phyloP scores from a whole-genome alignment of 1,139 yeast species.

The Blastobotrys indianensis region DNA sequence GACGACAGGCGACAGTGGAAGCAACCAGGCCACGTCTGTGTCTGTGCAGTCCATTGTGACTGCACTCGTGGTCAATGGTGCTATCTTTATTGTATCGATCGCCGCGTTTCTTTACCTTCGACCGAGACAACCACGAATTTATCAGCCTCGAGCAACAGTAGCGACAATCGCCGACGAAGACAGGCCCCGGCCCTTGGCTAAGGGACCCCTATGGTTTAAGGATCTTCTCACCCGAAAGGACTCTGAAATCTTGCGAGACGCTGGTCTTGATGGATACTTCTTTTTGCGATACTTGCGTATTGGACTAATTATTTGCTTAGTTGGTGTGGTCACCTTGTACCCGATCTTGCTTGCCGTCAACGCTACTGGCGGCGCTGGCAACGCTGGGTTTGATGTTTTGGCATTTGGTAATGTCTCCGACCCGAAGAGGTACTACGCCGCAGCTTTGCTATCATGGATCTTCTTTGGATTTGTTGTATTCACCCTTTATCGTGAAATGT shows the following conservation, averaged over 20 bases:
- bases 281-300: slow-evolving; percentile 71
- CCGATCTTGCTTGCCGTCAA: slow-evolving; percentile 83
- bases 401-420: slow-evolving; percentile 70
- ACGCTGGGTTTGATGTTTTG: slow-evolving; percentile 65
- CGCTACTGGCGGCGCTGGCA: slow-evolving; percentile 66
- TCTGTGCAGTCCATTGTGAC: slow-evolving; percentile 38
- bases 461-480: slow-evolving; percentile 66
- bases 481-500: slow-evolving; percentile 74
- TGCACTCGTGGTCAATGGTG: slow-evolving; percentile 49
- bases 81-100: slow-evolving; percentile 53
- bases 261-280: slow-evolving; percentile 86
- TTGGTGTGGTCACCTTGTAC: slow-evolving; percentile 63
- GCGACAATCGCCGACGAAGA: slow-evolving; percentile 39
- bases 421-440: slow-evolving; percentile 72
- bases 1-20: too few relatives aligned
- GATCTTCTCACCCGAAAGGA: slow-evolving; percentile 48
- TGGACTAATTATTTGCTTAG: slow-evolving; percentile 49
- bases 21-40: too few relatives aligned
- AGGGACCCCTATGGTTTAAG: slow-evolving; percentile 34
- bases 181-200: slow-evolving; percentile 32
- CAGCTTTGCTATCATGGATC: slow-evolving; percentile 74
- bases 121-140: slow-evolving; percentile 60
- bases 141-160: slow-evolving; percentile 75
- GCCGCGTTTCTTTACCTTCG: slow-evolving; percentile 57
- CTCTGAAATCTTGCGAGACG: slow-evolving; percentile 63